A percentile compares a stretch with the other conserved stretches of the same genome.
These are phyloP conservation scores for Septoria linicola DNA, from an alignment of 2,329 filamentous ascomycete genomes.

Conservation along the genomic window DNA sequence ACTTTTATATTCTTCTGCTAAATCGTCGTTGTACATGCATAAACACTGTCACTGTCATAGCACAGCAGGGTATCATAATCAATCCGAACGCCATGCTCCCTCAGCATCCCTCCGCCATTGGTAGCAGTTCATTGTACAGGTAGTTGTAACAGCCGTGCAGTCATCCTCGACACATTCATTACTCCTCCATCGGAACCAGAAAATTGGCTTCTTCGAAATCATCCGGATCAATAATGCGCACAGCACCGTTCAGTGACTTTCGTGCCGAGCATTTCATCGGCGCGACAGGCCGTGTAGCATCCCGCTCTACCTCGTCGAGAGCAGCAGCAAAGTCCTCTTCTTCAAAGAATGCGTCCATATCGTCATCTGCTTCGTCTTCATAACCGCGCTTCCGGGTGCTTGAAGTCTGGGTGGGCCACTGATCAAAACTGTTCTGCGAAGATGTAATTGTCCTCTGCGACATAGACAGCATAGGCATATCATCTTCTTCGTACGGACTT, in stretches of 20 bases:
- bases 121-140: too few species aligned
- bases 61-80: too few species aligned
- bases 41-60: too few species aligned
- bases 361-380: constrained; percentile 39
- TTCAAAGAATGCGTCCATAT: constrained; percentile 39
- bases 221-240: constrained; percentile 44
- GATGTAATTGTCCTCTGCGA: constrained; percentile 42
- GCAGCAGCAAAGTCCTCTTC: constrained; percentile 22
- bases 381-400: constrained; percentile 35
- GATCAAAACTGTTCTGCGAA: constrained; percentile 41
- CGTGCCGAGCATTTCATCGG: constrained; percentile 33
- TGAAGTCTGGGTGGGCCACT: constrained; percentile 6
- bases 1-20: too few species aligned
- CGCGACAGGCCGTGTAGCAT: constrained; percentile 25
- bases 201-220: constrained; percentile 73
- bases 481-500: constrained; percentile 12
- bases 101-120: too few species aligned
- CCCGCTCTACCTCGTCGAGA: background rate
- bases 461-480: constrained; percentile 31
- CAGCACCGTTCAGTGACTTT: constrained; percentile 36
- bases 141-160: background rate
- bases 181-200: constrained; percentile 35
- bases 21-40: too few species aligned
- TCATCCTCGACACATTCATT: background rate
- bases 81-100: too few species aligned